Evolutionary conservation across 495 filamentous ascomycete genomes (phyloP).

Genomic region (Neurospora sp.): DNA sequence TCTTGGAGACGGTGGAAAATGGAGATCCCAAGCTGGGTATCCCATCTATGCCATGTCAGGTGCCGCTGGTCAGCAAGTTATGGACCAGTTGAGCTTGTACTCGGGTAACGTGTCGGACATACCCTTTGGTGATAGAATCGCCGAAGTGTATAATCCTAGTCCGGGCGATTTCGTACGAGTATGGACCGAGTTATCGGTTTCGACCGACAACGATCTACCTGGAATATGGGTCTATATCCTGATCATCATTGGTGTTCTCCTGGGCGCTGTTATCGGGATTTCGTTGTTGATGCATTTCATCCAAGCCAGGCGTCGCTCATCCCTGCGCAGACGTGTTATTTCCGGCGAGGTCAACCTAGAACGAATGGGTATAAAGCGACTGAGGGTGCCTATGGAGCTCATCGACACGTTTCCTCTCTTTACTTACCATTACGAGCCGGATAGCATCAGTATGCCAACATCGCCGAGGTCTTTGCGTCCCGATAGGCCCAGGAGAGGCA

Average conservation of each 20-base stretch:
- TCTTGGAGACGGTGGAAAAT: constrained; percentile 50
- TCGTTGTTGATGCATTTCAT: constrained; percentile 65
- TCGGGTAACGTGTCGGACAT: constrained; percentile 58
- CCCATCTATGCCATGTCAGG: constrained; percentile 82
- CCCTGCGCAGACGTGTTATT: constrained; percentile 56
- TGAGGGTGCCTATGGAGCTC: constrained; percentile 58
- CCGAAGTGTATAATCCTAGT: constrained; percentile 52
- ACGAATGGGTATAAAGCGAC: constrained; percentile 61
- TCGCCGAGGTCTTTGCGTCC: constrained; percentile 8
- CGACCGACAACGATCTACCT: constrained; percentile 38
- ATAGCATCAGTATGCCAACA: constrained; percentile 5
- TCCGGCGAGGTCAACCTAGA: constrained; percentile 74
- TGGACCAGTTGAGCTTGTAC: constrained; percentile 62
- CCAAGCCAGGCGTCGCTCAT: constrained; percentile 53
- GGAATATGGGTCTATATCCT: constrained; percentile 78
- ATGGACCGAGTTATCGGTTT: constrained; percentile 36
- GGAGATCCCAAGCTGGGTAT: constrained; percentile 54
- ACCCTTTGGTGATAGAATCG: constrained; percentile 46
- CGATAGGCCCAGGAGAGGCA: constrained; percentile 1
- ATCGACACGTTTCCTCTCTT: constrained; percentile 66
- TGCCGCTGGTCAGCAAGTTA: constrained; percentile 49
- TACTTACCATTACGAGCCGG: constrained; percentile 49
- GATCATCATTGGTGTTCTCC: constrained; percentile 64
- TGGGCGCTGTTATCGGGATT: constrained; percentile 52
- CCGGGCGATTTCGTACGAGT: constrained; percentile 45